These are phyloP conservation scores for Pseudoscleropodium purum DNA, from an alignment of 225 moss, liverwort and hornwort genomes.

Conservation along the genomic window DNA sequence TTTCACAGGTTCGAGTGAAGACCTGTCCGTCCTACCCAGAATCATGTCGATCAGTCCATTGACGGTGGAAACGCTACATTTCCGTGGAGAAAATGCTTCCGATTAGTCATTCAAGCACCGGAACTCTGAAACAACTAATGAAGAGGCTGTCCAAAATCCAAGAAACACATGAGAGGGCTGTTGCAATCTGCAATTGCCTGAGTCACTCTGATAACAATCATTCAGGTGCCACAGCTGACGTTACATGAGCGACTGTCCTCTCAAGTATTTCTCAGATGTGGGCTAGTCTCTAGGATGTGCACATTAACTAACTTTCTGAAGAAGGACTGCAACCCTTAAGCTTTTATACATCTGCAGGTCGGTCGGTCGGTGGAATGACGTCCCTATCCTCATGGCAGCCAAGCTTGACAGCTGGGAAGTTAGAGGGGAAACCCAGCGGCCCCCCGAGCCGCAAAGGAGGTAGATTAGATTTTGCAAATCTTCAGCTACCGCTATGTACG, in stretches of 20 bases:
- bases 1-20: not conserved
- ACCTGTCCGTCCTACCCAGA: not conserved
- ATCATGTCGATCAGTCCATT: no score
- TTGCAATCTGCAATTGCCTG: not conserved
- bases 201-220: not conserved
- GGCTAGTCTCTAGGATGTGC: not conserved
- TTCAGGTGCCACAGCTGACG: not conserved
- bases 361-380: not conserved
- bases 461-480: not conserved
- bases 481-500: not conserved
- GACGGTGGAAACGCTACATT: not conserved
- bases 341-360: not conserved
- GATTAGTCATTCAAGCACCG: no score
- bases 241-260: constrained; percentile 4
- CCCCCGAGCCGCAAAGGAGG: not conserved
- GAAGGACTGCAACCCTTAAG: not conserved
- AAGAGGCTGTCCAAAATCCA: not conserved
- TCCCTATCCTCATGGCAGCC: not conserved
- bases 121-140: not conserved
- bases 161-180: constrained; percentile 15
- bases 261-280: constrained; percentile 25
- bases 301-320: not conserved
- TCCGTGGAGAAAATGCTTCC: not conserved
- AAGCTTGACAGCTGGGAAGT: not conserved
- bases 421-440: no score